Evolutionary conservation across 257 asterid species (phyloP).

Genomic region (Solanum chmielewskii): DNA sequence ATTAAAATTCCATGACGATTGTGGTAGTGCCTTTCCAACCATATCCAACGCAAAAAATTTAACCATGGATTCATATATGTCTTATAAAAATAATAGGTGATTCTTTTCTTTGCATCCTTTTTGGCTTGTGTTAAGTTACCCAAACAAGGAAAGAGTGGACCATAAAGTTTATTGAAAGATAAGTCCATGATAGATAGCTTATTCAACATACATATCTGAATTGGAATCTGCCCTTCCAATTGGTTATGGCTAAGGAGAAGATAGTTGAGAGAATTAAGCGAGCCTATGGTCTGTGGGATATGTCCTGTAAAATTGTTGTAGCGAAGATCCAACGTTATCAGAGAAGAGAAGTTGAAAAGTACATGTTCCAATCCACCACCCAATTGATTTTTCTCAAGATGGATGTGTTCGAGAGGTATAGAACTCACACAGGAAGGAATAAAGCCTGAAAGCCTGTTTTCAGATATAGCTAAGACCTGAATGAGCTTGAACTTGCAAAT

Average conservation of each 20-base stretch:
- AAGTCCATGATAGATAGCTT: neutral
- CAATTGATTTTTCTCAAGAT: neutral
- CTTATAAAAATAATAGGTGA: rapidly evolving
- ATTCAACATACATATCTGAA: neutral
- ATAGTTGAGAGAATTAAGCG: neutral
- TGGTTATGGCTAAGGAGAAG: neutral
- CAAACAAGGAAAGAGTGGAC: neutral
- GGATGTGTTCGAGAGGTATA: neutral
- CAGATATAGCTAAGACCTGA: neutral
- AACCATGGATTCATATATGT: rapidly evolving
- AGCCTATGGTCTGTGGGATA: neutral
- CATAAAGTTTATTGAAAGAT: neutral
- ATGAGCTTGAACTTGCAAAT: neutral
- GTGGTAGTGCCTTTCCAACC: neutral
- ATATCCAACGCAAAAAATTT: rapidly evolving
- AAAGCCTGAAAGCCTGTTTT: neutral
- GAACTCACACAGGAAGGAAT: neutral
- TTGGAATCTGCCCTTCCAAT: neutral
- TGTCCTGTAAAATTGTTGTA: neutral
- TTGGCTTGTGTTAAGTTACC: neutral
- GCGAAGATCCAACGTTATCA: neutral
- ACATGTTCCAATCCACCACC: neutral
- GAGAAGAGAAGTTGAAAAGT: neutral
- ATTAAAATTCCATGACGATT: rapidly evolving
- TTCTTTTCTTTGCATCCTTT: rapidly evolving